Evolutionary conservation across 202 grass and related monocot species (phyloP), one percentile per base, ranked within the genome.

Genomic region (Thinopyrum obtusiflorum): DNA sequence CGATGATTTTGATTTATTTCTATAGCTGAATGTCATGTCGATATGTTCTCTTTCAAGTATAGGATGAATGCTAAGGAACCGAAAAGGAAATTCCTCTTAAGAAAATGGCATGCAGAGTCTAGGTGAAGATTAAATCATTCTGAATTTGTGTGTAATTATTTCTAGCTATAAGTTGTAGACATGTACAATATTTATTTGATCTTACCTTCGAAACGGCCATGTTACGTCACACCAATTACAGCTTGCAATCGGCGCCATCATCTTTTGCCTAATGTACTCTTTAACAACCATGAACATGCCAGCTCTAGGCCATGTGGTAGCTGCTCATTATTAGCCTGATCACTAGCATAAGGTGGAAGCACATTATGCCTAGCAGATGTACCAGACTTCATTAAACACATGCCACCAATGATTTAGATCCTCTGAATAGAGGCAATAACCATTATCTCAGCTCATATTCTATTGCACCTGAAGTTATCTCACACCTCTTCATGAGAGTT

Each of bases 301-400:
- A 76, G 46, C 17, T 76, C 46, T 76, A 76, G 46, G 46, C 27
- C 46, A 76, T 76, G 73, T 76, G 73, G 73, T 57, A 57, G 73
- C 20, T 7, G 40, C 47, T 55, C 28, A 76, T 76, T 20, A 75
- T 76, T 76, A 32, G 47, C 53, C 47, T 57, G 47, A 57, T 57
- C 7, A 76, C 27, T 76, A 32, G 9, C 27, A 33, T 76, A 32
- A 6, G 27, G 53, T 49, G 31, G 47, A 76, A 55, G 27, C 33
- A 4, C 37, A 40, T 70, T 13, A 40, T 70, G 35, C 11, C 53
- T 27, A 40, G 59, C 55, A 60, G 23, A 21, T 69, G 23, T 69
- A 26, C 37, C 5, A 82, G 18, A 70, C 12, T 77, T 61, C 17
- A 53, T 53, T 53, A 64, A 65, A 25, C 39, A n/a, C 51, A 83